These are phyloP conservation scores for Leccinum broughii DNA, from an alignment of 768 basidiomycete genomes.

Conservation along the genomic window DNA sequence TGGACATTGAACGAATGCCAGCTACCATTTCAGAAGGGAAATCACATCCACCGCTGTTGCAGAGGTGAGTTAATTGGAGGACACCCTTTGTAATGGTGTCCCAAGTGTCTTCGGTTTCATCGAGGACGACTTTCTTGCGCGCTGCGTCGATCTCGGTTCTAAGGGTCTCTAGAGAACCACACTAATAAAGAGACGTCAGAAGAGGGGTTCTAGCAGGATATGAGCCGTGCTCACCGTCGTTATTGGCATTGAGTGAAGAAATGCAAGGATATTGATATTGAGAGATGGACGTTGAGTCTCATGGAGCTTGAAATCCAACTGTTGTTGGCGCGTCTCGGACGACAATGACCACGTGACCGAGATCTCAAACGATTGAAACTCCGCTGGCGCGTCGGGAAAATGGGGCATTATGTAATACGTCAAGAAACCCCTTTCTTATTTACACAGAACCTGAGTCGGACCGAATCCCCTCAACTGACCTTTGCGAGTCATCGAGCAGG, in stretches of 20 bases:
- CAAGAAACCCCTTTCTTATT: too few species aligned
- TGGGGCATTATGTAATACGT: too few species aligned
- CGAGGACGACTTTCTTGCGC: constrained; percentile 41
- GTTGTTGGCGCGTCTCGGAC: constrained; percentile 19
- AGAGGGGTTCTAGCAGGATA: neutral
- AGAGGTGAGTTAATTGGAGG: constrained; percentile 45
- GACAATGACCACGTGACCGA: neutral
- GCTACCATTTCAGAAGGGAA: constrained; percentile 51
- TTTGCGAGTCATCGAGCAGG: constrained; percentile 42
- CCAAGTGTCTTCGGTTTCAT: constrained; percentile 83
- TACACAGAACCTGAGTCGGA: too few species aligned
- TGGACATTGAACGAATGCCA: constrained; percentile 50
- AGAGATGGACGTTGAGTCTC: constrained; percentile 8
- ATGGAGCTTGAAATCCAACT: constrained; percentile 22
- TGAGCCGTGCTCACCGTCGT: constrained; percentile 20
- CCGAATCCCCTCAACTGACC: constrained; percentile 40
- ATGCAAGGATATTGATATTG: neutral
- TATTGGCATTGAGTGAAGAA: constrained; percentile 28
- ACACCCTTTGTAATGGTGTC: constrained; percentile 60
- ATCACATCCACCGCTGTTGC: constrained; percentile 53
- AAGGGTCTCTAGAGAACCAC: constrained; percentile 30
- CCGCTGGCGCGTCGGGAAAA: too few species aligned
- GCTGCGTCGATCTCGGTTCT: constrained; percentile 44
- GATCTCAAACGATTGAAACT: too few species aligned
- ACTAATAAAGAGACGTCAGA: constrained; percentile 31